Conservation (phyloP, 352 stramenopile species). For the Peronospora destructor region DNA sequence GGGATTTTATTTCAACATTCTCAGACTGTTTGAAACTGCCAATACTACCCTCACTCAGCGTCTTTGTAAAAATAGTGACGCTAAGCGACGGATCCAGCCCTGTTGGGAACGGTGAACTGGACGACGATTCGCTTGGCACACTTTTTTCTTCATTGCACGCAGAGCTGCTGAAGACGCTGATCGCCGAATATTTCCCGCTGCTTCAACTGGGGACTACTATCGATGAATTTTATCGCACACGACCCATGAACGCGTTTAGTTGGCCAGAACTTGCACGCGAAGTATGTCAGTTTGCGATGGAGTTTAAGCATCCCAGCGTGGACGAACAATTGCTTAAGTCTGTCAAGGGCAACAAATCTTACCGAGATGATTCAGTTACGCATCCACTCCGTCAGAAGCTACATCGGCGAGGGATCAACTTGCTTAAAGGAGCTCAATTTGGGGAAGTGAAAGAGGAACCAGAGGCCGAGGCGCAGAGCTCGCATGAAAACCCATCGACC, state of each 20-base stretch:
- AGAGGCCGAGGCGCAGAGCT: constrained; percentile 8
- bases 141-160: constrained; percentile 48
- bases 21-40: constrained; percentile 52
- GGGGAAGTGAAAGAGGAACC: constrained; percentile 34
- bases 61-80: constrained; percentile 48
- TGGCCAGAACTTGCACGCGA: constrained; percentile 78
- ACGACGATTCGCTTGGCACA: constrained; percentile 41
- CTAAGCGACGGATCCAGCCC: constrained; percentile 40
- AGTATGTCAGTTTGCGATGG: constrained; percentile 66
- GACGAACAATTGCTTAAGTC: constrained; percentile 72
- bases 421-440: constrained; percentile 49
- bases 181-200: constrained; percentile 60
- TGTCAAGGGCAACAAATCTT: constrained; percentile 68
- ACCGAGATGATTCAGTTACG: constrained; percentile 59
- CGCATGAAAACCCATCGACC: constrained; percentile 13
- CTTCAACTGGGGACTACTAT: constrained; percentile 62
- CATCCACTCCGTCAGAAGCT: constrained; percentile 44
- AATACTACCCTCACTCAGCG: constrained; percentile 38
- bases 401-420: constrained; percentile 30
- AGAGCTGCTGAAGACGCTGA: constrained; percentile 41
- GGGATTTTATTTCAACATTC: constrained; percentile 74
- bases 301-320: constrained; percentile 54
- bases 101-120: constrained; percentile 41
- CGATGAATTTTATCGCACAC: constrained; percentile 65
- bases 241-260: constrained; percentile 67